Base-by-base conservation (phyloP, 495 filamentous ascomycete species). In the Lophium mytilinum region DNA sequence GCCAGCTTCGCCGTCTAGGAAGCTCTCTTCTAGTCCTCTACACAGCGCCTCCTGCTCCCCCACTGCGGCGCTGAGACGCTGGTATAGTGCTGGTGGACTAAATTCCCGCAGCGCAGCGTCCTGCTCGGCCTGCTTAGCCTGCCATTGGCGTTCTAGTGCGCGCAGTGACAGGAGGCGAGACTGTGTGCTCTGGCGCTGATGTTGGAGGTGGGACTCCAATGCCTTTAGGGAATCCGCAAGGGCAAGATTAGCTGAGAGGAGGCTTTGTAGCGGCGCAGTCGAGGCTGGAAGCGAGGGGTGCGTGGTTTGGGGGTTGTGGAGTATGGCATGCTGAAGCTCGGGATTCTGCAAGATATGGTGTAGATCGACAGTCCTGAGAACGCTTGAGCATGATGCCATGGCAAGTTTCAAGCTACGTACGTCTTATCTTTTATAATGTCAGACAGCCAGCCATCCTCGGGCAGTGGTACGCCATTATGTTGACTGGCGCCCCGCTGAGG, bases 141-240 rank as follows among this genome's bases (percentile, higher is more conserved):
- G 83, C 90, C 93, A 96, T 55, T 86, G 82, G n/a, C 88, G 83
- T 67, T 96, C 93, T 2, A 96, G 83, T 6, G 87, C 89, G 65
- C 89, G 86, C 17, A 92, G 81, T 2, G 83, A 78, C 1, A 97
- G 81, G 1, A 98, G 82, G 49, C 90, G 86, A 1, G 85, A 82
- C 68, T 96, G 89, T 0, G 87, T 84, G 8, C 73, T 72, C 18
- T 78, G 73, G 55, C 90, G 86, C 34, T 85, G 78, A 54, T 78
- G 73, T 2, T 73, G 68, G 18, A 96, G 76, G 40, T 77, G 82
- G 5, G 76, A 66, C 64, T 87, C 83, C 1, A 83, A 75, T 9
- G 78, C 73, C 9, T 71, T 62, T 19, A 87, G 70, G 62, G 79
- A 78, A 41, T 81, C 73, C 15, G 88, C 80, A 12, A 85, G 81